Evolutionary conservation across 192 early-diverging fungal species (phyloP).

Genomic region (Umbelopsis sp.): DNA sequence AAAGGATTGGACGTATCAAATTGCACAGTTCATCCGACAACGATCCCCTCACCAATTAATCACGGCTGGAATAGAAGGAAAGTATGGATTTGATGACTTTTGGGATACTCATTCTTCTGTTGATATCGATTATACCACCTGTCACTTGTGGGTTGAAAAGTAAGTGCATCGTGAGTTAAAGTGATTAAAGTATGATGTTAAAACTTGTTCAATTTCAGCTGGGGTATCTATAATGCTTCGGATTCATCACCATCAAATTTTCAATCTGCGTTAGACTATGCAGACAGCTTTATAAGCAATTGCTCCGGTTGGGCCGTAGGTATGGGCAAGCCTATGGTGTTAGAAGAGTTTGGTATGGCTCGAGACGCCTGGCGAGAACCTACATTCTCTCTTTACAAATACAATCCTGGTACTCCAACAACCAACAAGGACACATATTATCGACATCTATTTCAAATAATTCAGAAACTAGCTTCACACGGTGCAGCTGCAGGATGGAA

Average conservation of each 20-base stretch:
- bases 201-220: constrained; percentile 29
- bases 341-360: constrained; percentile 65
- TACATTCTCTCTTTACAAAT: constrained; percentile 33
- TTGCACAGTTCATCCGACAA: constrained; percentile 48
- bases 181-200: too few relatives aligned
- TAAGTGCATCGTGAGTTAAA: not conserved
- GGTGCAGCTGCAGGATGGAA: constrained; percentile 46
- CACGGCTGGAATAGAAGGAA: constrained; percentile 66
- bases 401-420: constrained; percentile 47
- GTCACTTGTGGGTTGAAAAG: constrained; percentile 59
- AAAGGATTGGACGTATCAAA: constrained; percentile 52
- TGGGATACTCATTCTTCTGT: constrained; percentile 44
- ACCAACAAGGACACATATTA: constrained; percentile 59
- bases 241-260: constrained; percentile 40
- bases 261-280: constrained; percentile 42
- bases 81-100: constrained; percentile 54
- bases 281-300: constrained; percentile 40
- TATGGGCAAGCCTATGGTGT: constrained; percentile 50
- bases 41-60: constrained; percentile 61
- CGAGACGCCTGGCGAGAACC: constrained; percentile 45
- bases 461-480: constrained; percentile 29
- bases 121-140: constrained; percentile 54
- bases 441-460: constrained; percentile 39
- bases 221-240: constrained; percentile 58
- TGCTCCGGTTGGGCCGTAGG: constrained; percentile 51